phyloP scores from a whole-genome alignment of 2,329 filamentous ascomycete genomes.

The Colletotrichum graminicola region DNA sequence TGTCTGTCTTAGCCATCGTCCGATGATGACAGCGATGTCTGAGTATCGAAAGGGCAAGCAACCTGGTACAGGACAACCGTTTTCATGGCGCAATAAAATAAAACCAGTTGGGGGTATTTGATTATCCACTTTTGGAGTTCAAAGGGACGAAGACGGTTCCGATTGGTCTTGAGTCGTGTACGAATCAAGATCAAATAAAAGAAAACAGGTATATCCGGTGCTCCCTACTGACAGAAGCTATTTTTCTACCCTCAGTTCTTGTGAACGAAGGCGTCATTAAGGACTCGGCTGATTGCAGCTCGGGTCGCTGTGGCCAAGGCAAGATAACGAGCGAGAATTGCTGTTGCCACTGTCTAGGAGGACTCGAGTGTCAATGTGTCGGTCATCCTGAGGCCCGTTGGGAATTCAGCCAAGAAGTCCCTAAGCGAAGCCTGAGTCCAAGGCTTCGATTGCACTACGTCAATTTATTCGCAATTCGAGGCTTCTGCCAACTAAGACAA shows the following conservation, averaged over 20 bases:
- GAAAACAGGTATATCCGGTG: neutral
- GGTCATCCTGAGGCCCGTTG: neutral
- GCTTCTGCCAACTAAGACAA: neutral
- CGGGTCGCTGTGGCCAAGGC: conserved; percentile 6
- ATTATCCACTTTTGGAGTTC: neutral
- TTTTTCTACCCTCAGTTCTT: too few species aligned
- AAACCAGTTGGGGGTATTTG: too few species aligned
- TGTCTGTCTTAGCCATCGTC: too few species aligned
- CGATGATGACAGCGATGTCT: too few species aligned
- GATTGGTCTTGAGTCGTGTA: neutral
- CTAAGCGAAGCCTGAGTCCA: neutral
- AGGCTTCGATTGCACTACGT: conserved; percentile 3
- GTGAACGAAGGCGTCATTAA: conserved; percentile 10
- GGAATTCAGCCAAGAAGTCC: conserved; percentile 9
- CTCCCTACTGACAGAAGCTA: neutral
- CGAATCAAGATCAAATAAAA: neutral
- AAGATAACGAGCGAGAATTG: neutral
- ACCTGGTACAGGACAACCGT: too few species aligned
- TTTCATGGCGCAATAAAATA: too few species aligned
- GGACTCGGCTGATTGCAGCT: neutral
- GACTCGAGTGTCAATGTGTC: neutral
- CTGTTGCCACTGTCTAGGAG: conserved; percentile 14
- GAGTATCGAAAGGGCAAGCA: too few species aligned
- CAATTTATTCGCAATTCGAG: neutral
- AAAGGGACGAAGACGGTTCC: neutral